phyloP scores from a whole-genome alignment of 805 yeast species.

The Vanderwaltozyma polyspora region DNA sequence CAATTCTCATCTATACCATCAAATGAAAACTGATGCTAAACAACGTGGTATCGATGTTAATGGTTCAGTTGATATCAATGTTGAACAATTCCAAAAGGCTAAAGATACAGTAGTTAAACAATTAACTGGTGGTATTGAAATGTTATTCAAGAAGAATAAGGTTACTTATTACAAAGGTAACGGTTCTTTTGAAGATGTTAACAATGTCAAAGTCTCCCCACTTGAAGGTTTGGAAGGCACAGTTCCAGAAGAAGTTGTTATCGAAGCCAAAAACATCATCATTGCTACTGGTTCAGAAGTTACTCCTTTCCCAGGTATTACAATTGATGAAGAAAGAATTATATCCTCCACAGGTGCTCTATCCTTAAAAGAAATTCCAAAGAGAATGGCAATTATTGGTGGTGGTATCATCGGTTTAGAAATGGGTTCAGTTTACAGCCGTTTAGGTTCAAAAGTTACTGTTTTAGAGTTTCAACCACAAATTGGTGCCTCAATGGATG shows the following conservation, averaged over 20 bases:
- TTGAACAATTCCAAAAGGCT: conserved; percentile 75
- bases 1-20: conserved; percentile 89
- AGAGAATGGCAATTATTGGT: conserved; percentile 85
- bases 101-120: conserved; percentile 84
- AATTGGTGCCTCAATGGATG: conserved; percentile 98
- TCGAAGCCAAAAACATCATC: conserved; percentile 79
- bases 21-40: conserved; percentile 72
- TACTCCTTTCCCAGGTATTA: conserved; percentile 97
- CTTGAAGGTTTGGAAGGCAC: conserved; percentile 74
- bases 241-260: conserved; percentile 44
- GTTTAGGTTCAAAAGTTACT: conserved; percentile 93
- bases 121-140: conserved; percentile 87
- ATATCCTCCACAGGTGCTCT: conserved; percentile 93
- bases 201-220: conserved; percentile 69
- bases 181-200: conserved; percentile 79
- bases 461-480: conserved; percentile 81
- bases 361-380: conserved; percentile 79
- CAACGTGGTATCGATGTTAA: conserved; percentile 80
- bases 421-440: conserved; percentile 96
- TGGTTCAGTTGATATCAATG: conserved; percentile 61
- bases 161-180: conserved; percentile 90
- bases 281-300: conserved; percentile 98
- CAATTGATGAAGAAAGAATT: conserved; percentile 91
- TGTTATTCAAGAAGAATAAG: conserved; percentile 89
- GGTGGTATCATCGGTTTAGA: conserved; percentile 99